These are phyloP conservation scores for Saccharomycopsis sp. DNA, from an alignment of 805 yeast species.

Conservation along the genomic window DNA sequence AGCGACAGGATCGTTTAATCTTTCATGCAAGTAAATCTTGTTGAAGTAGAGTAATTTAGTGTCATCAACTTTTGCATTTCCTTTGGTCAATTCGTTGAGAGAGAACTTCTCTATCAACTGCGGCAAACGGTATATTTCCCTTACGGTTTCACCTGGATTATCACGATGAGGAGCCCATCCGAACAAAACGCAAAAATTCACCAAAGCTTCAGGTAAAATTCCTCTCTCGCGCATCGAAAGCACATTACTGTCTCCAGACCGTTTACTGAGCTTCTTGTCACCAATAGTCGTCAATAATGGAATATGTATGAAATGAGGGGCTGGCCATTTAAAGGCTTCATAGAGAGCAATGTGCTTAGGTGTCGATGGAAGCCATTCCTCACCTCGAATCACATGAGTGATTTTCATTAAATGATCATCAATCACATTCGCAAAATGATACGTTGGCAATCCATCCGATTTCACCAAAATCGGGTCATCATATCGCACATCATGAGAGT, in stretches of 20 bases:
- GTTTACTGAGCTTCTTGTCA: conserved; percentile 77
- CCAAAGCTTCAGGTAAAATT: conserved; percentile 76
- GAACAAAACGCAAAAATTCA: conserved; percentile 80
- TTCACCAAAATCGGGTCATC: conserved; percentile 88
- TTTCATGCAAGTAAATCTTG: conserved; percentile 51
- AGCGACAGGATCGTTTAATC: conserved; percentile 34
- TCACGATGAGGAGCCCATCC: conserved; percentile 89
- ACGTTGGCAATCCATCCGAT: conserved; percentile 94
- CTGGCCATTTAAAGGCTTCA: conserved; percentile 75
- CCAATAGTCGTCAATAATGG: conserved; percentile 72
- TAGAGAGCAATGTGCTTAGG: conserved; percentile 90
- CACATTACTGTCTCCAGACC: conserved; percentile 78
- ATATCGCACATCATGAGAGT: conserved; percentile 60
- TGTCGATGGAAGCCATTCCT: conserved; percentile 95
- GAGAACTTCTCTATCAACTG: conserved; percentile 53
- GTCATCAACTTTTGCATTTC: conserved; percentile 87
- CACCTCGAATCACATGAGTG: conserved; percentile 94
- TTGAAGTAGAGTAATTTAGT: conserved; percentile 72
- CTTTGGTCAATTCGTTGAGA: conserved; percentile 73
- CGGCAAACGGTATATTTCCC: conserved; percentile 45
- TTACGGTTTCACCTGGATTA: conserved; percentile 37
- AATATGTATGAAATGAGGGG: conserved; percentile 81
- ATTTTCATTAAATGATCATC: conserved; percentile 92
- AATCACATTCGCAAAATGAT: conserved; percentile 91
- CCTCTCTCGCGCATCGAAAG: conserved; percentile 47